Evolutionary conservation across 768 basidiomycete genomes (phyloP), one percentile per base, ranked within the genome.

Genomic region (Lactarius vividus): DNA sequence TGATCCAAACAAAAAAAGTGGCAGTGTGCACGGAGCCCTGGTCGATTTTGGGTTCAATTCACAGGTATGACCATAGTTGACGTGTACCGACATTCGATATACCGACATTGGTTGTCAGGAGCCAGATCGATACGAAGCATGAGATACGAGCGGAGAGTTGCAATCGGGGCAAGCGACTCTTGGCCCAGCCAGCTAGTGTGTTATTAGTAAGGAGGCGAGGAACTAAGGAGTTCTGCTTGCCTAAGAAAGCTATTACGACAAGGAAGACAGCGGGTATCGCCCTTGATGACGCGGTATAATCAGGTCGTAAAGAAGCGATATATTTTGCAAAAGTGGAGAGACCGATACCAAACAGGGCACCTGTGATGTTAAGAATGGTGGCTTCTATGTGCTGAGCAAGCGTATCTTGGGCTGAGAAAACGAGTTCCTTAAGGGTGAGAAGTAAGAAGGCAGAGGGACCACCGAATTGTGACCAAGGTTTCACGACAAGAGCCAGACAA

Each of bases 341-440:
- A 0, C 75, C 78, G 57, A 83, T 78, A 11, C 77, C 80, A 10
- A 73, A 40, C 2, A 82, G 61, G 11, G 78, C 81, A 2, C 82
- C 82, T 1, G 76, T 72, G 58, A 81, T 74, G 62, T 82, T 80
- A 31, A 83, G 74, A 20, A 82, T 66, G 1, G 79, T 79, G 1
- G 74, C 74, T 70, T 83, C 83, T 4, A 83, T 68, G 70, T 83
- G 81, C 68, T 83, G 80, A 0, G 82, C 79, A 13, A 84, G 74
- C 68, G 74, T 80, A 46, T 80, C 78, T 67, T 84, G 80, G 2
- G 79, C 77, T 26, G 78, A 77, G 68, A 84, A 83, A 58, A 81
- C 77, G 10, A 82, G 76, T 62, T 83, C 83, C 61, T 83, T 81
- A 44, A 83, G 67, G 6, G 76, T 75, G 13, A 69, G 66, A 35